phyloP scores from a whole-genome alignment of 2,329 filamentous ascomycete species.

The Colletotrichum trifolii region DNA sequence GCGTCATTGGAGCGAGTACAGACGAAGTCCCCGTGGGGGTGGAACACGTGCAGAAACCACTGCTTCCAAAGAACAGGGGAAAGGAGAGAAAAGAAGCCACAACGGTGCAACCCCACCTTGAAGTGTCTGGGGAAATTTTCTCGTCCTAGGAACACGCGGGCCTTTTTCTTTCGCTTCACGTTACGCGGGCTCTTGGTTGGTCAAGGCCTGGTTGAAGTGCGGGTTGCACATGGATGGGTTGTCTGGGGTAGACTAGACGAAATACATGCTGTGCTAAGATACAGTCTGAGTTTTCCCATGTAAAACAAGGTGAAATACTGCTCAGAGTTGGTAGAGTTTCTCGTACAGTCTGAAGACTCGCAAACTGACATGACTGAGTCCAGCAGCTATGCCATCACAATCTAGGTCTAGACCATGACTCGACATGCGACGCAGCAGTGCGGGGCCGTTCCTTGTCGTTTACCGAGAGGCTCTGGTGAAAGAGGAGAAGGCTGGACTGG shows the following conservation, averaged over 20 bases:
- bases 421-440: constrained; percentile 18
- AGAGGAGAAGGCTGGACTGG: not conserved
- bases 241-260: constrained; percentile 4
- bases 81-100: not conserved
- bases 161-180: no score
- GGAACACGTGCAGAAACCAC: not conserved
- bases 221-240: constrained; percentile 16
- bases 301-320: not conserved
- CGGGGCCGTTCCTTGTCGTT: constrained; percentile 23
- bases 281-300: not conserved
- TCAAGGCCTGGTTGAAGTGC: not conserved
- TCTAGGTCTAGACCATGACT: constrained; percentile 27
- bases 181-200: not conserved
- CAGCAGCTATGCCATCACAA: constrained; percentile 20
- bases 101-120: constrained; percentile 1
- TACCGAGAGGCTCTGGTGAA: constrained; percentile 7
- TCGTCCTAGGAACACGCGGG: no score
- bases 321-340: constrained; percentile 14
- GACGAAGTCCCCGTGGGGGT: constrained; percentile 20
- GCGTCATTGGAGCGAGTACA: constrained; percentile 23
- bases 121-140: constrained; percentile 5
- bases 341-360: not conserved
- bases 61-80: not conserved
- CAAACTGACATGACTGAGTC: not conserved
- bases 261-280: constrained; percentile 1